Evolutionary conservation across 2,329 filamentous ascomycete species (phyloP).

Genomic region (Scorias spongiosa): DNA sequence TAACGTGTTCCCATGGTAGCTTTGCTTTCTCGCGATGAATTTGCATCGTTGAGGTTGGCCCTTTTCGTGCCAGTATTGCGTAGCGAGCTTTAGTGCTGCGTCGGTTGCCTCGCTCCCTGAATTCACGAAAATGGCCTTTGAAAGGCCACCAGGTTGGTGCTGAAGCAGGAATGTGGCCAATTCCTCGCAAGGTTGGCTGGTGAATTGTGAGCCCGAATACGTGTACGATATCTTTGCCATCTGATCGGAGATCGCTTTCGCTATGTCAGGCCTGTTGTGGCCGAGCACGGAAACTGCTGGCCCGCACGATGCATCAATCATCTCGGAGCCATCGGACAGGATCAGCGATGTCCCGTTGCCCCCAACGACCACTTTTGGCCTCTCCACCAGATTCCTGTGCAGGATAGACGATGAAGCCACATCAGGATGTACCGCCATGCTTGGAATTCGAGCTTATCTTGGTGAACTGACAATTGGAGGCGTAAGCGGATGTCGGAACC

Average conservation of each 20-base stretch:
- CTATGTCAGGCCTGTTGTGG: slow-evolving; percentile 1
- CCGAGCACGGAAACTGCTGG: slow-evolving; percentile 7
- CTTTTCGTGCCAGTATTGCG: slow-evolving; percentile 33
- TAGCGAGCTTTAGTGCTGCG: slow-evolving; percentile 32
- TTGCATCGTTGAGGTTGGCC: slow-evolving; percentile 23
- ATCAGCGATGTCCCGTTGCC: slow-evolving; percentile 1
- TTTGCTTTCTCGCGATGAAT: slow-evolving; percentile 31
- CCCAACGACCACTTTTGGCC: too few relatives aligned
- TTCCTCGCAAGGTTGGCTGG: too few relatives aligned
- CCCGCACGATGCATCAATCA: slow-evolving; percentile 7
- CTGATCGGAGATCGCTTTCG: too few relatives aligned
- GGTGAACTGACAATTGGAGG: too few relatives aligned
- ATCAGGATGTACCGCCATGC: too few relatives aligned
- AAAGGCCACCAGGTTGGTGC: neutral
- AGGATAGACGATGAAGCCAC: too few relatives aligned
- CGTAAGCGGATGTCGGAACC: too few relatives aligned
- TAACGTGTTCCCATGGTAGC: slow-evolving; percentile 38
- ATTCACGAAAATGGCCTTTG: slow-evolving; percentile 6
- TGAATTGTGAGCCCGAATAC: too few relatives aligned
- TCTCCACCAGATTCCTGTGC: too few relatives aligned
- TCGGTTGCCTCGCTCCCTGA: slow-evolving; percentile 29
- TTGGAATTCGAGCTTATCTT: too few relatives aligned
- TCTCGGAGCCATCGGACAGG: slow-evolving; percentile 3
- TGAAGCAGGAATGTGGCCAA: too few relatives aligned
- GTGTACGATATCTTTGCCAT: too few relatives aligned